A percentile compares a stretch with the other conserved stretches of the same genome.
Conservation (phyloP, 176 grass and related monocot species). For the Miscanthus lutarioriparius region DNA sequence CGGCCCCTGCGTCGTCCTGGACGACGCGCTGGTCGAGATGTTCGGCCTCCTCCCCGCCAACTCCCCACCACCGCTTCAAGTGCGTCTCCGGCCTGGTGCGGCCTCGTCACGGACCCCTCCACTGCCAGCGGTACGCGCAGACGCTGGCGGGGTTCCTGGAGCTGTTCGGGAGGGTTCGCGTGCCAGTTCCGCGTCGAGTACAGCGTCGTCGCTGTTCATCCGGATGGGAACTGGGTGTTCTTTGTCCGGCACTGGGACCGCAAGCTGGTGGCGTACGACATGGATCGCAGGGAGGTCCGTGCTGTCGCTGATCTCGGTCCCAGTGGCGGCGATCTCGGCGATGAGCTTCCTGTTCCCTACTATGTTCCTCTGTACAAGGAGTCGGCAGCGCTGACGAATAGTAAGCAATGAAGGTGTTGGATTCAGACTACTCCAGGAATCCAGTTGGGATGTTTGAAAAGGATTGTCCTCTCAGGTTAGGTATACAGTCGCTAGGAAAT, state of each 20-base stretch:
- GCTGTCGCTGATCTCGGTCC: not conserved
- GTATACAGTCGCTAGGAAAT: not conserved
- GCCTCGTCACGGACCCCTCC: not conserved
- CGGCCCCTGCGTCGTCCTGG: not conserved
- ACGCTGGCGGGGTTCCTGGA: not conserved
- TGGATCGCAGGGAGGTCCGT: not conserved
- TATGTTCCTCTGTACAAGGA: not conserved
- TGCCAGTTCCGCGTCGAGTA: slow-evolving; percentile 7
- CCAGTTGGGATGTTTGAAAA: not conserved
- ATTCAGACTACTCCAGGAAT: not conserved
- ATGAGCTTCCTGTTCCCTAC: slow-evolving; percentile 1
- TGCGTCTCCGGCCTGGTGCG: slow-evolving; percentile 20
- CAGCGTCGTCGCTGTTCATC: not conserved
- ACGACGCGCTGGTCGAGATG: slow-evolving; percentile 25
- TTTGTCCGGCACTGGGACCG: slow-evolving; percentile 1
- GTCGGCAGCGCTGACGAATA: not conserved
- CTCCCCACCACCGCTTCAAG: slow-evolving; percentile 13
- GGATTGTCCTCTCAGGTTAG: not conserved
- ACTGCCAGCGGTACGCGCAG: slow-evolving; percentile 8
- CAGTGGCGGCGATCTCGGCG: not conserved
- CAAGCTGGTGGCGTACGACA: slow-evolving; percentile 14
- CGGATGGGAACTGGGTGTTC: not conserved
- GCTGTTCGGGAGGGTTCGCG: slow-evolving; percentile 10
- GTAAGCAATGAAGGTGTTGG: not conserved
- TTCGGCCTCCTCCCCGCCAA: slow-evolving; percentile 3